phyloP scores from a whole-genome alignment of 306 rosid species.

The Ormosia semicastrata region DNA sequence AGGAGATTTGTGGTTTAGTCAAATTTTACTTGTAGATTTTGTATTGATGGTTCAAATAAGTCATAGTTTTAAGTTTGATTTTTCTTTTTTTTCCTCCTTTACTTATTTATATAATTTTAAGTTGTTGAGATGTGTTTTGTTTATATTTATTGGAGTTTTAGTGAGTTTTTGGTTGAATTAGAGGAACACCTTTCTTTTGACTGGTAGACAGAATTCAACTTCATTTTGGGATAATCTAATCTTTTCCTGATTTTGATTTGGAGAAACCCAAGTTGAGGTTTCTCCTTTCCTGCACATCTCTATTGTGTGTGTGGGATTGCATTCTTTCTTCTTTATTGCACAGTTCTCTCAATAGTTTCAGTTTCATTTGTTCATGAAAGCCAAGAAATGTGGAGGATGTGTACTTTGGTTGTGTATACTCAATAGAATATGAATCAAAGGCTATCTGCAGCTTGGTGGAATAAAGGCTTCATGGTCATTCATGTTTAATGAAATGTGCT shows the following conservation, averaged over 20 bases:
- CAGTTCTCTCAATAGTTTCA: slow-evolving; percentile 12
- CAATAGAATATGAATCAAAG: slow-evolving; percentile 18
- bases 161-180: slow-evolving; percentile 46
- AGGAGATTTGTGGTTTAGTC: slow-evolving; percentile 47
- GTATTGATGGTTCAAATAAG: slow-evolving; percentile 39
- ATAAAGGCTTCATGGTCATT: slow-evolving; percentile 8
- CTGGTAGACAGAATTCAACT: slow-evolving; percentile 31
- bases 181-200: slow-evolving; percentile 36
- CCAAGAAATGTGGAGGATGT: slow-evolving; percentile 1
- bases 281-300: slow-evolving; percentile 43
- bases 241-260: slow-evolving; percentile 35
- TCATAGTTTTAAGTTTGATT: slow-evolving; percentile 23
- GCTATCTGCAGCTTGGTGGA: slow-evolving; percentile 13
- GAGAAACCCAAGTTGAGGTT: slow-evolving; percentile 53
- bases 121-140: slow-evolving; percentile 24
- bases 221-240: slow-evolving; percentile 41
- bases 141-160: slow-evolving; percentile 34
- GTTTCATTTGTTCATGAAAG: slow-evolving; percentile 22
- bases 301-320: slow-evolving; percentile 30
- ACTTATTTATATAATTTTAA: slow-evolving; percentile 23
- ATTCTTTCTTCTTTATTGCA: slow-evolving; percentile 18
- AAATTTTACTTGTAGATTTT: slow-evolving; percentile 40
- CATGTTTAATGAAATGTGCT: slow-evolving; percentile 32
- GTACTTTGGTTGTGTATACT: background rate
- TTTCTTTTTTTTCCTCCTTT: background rate